Percentiles rank a stretch among this genome's conserved stretches.
phyloP scores from a whole-genome alignment of 2,329 filamentous ascomycete genomes.

The Nemania bipapillata region DNA sequence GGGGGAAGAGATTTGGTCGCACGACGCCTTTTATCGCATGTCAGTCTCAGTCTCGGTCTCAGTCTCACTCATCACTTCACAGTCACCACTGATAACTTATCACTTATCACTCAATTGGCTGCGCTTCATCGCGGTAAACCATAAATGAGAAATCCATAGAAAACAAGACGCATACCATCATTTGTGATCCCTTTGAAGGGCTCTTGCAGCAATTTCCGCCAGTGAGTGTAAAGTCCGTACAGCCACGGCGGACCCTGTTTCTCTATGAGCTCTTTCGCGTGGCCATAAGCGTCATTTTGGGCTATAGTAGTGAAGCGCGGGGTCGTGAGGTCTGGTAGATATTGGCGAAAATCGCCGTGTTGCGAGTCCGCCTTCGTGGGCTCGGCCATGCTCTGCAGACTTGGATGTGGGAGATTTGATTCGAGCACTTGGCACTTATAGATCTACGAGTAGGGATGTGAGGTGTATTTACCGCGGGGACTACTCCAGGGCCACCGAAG shows the following conservation, averaged over 20 bases:
- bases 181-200: constrained; percentile 77
- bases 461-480: not conserved
- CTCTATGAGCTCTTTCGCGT: constrained; percentile 69
- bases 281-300: constrained; percentile 70
- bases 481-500: not conserved
- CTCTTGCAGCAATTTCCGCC: constrained; percentile 68
- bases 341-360: constrained; percentile 62
- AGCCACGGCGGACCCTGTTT: constrained; percentile 73
- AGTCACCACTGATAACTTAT: not conserved
- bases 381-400: constrained; percentile 17
- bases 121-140: not conserved
- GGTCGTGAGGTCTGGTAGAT: constrained; percentile 70
- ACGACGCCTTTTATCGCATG: constrained; percentile 59
- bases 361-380: constrained; percentile 12
- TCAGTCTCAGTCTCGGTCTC: not conserved
- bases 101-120: no score
- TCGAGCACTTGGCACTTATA: not conserved
- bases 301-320: constrained; percentile 72
- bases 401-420: not conserved
- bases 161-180: constrained; percentile 62
- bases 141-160: not conserved
- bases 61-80: no score
- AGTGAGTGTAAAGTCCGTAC: constrained; percentile 68
- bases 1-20: constrained; percentile 63
- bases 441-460: not conserved